Percentiles rank a stretch among this genome's conserved stretches.
phyloP scores from a whole-genome alignment of 2,329 filamentous ascomycete genomes.

The Rhytidhysteron rufulum region DNA sequence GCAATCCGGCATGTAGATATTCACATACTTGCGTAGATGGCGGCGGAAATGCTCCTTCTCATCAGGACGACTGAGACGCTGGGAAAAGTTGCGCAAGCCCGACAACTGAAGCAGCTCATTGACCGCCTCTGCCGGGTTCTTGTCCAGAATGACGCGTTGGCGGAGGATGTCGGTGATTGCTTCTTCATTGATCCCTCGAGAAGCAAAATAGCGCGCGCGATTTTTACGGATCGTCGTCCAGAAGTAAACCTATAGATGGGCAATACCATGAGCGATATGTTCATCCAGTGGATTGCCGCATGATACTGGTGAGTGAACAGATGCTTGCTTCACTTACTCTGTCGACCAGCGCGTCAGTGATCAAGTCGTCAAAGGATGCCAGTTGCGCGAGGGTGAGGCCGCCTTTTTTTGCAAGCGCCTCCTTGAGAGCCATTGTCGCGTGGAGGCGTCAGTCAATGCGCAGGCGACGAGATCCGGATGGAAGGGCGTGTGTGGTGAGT shows the following conservation, averaged over 20 bases:
- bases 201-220: conserved; percentile 77
- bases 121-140: conserved; percentile 68
- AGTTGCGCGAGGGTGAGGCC: conserved; percentile 82
- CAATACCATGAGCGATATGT: neutral
- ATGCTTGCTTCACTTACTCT: conserved; percentile 68
- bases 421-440: conserved; percentile 42
- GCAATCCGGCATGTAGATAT: conserved; percentile 89
- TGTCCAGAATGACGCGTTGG: conserved; percentile 67
- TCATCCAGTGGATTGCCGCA: neutral
- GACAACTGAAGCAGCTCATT: conserved; percentile 66
- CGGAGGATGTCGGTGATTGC: conserved; percentile 59
- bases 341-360: conserved; percentile 92
- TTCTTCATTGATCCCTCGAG: conserved; percentile 70
- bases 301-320: too few species aligned
- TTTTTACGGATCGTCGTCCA: conserved; percentile 98
- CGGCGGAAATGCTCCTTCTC: conserved; percentile 83
- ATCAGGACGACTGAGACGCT: conserved; percentile 64
- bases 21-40: conserved; percentile 85
- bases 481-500: conserved; percentile 3
- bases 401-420: conserved; percentile 57
- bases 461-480: neutral
- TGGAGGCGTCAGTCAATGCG: too few species aligned
- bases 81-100: conserved; percentile 69
- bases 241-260: conserved; percentile 71
- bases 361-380: conserved; percentile 88